Evolutionary conservation across 805 yeast species (phyloP).

Genomic region (Lipomyces orientalis): DNA sequence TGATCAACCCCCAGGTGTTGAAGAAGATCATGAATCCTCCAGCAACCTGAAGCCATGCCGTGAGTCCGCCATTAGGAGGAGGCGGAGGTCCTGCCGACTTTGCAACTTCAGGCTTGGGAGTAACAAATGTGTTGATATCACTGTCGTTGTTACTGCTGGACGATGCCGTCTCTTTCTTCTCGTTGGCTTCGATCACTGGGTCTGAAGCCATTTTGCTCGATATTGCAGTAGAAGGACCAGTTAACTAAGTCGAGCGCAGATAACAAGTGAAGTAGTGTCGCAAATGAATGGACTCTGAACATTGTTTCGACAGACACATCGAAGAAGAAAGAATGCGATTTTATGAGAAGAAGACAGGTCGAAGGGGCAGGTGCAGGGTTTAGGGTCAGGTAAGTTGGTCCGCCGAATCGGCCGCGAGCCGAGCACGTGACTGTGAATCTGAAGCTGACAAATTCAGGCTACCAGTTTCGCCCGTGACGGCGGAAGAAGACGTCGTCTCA

Average conservation of each 20-base stretch:
- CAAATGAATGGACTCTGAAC: background rate
- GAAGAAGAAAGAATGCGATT: background rate
- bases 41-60: slow-evolving; percentile 32
- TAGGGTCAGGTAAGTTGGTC: background rate
- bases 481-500: background rate
- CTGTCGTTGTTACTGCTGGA: background rate
- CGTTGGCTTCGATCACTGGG: background rate
- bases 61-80: slow-evolving; percentile 28
- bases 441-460: background rate
- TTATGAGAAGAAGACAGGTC: background rate
- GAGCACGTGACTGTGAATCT: background rate
- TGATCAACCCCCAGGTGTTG: slow-evolving; percentile 39
- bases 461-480: background rate
- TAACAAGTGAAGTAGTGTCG: background rate
- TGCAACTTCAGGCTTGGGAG: background rate
- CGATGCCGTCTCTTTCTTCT: background rate
- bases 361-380: background rate
- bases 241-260: background rate
- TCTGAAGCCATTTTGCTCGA: background rate
- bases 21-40: slow-evolving; percentile 48
- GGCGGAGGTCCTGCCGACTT: background rate
- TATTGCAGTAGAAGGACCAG: background rate
- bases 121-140: background rate
- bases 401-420: background rate
- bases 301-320: background rate